Conservation (phyloP, 2,329 filamentous ascomycete species). For the Aspergillus quadrilineatus region DNA sequence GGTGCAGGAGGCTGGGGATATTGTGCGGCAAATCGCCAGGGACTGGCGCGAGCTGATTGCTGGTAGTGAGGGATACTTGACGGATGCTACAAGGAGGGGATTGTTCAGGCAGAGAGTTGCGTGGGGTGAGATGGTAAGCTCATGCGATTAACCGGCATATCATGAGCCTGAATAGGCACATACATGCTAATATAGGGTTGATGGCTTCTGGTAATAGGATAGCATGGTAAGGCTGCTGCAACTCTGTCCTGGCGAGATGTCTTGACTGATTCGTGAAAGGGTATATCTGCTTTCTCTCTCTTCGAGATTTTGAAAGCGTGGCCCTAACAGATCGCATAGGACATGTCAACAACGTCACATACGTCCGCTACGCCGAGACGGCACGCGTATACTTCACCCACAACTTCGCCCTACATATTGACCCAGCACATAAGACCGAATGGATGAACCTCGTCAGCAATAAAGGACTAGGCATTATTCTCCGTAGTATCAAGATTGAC, state of each 20-base stretch:
- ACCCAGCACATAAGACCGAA: conserved; percentile 58
- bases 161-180: not conserved
- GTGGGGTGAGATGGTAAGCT: conserved; percentile 79
- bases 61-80: conserved; percentile 74
- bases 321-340: conserved; percentile 43
- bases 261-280: conserved; percentile 21
- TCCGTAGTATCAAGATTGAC: conserved; percentile 75
- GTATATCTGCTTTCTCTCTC: conserved; percentile 20
- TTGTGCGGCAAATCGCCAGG: conserved; percentile 59
- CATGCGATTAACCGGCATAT: not conserved
- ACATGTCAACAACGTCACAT: conserved; percentile 85
- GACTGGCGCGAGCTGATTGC: conserved; percentile 73
- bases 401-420: conserved; percentile 64
- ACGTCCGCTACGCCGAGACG: conserved; percentile 80
- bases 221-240: conserved; percentile 42
- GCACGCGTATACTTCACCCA: conserved; percentile 75
- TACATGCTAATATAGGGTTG: conserved; percentile 20
- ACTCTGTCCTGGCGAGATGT: not conserved
- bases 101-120: conserved; percentile 67
- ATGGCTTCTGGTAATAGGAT: conserved; percentile 35
- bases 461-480: conserved; percentile 67
- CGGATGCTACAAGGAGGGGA: conserved; percentile 59
- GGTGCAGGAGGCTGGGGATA: conserved; percentile 55
- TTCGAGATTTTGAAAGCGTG: not conserved
- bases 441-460: conserved; percentile 72